Conservation (phyloP, 129 eudicot genomes). For the Arctium lappa region DNA sequence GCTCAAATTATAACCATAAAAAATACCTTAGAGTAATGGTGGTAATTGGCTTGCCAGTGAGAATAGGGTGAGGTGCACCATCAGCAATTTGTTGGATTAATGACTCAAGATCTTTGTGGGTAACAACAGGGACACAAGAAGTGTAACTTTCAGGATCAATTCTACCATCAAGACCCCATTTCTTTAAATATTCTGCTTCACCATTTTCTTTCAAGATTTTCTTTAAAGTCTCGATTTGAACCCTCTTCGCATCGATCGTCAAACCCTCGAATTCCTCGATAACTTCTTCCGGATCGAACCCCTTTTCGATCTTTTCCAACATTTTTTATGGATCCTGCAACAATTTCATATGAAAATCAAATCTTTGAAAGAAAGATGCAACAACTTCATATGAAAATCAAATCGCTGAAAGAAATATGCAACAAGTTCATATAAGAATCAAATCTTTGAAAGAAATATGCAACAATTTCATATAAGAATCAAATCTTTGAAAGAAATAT, state of each 20-base stretch:
- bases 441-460: too few species aligned
- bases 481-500: too few species aligned
- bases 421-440: too few species aligned
- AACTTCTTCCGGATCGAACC: slow-evolving; percentile 44
- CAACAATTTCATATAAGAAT: too few species aligned
- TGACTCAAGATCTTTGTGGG: slow-evolving; percentile 74
- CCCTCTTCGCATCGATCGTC: slow-evolving; percentile 66
- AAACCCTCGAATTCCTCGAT: slow-evolving; percentile 72
- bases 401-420: too few species aligned
- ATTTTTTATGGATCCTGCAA: slow-evolving; percentile 14
- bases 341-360: background rate
- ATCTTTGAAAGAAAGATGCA: background rate
- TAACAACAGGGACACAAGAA: slow-evolving; percentile 71
- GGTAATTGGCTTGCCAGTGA: slow-evolving; percentile 62
- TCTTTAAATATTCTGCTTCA: slow-evolving; percentile 64
- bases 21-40: slow-evolving; percentile 68
- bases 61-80: slow-evolving; percentile 57
- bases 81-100: slow-evolving; percentile 68
- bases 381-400: too few species aligned
- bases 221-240: slow-evolving; percentile 70
- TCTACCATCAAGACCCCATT: slow-evolving; percentile 71
- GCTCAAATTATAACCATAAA: background rate
- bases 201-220: slow-evolving; percentile 73
- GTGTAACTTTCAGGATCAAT: slow-evolving; percentile 66
- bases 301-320: slow-evolving; percentile 56